Evolutionary conservation across 345 rosid genomes (phyloP).

Genomic region (Eucalyptus erythrocorys): DNA sequence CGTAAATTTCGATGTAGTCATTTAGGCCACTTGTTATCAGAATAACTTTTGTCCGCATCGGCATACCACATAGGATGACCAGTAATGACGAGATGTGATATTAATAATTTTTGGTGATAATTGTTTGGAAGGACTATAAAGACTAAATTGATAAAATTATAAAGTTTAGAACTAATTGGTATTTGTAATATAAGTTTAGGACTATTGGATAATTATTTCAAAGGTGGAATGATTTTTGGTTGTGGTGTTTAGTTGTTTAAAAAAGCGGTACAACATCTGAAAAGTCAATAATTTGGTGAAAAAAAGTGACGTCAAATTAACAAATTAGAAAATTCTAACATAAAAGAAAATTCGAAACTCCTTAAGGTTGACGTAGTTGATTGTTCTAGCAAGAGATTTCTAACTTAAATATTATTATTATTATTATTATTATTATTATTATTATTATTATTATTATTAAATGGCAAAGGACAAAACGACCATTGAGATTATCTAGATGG

Average conservation of each 20-base stretch:
- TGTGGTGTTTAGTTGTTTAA: background rate
- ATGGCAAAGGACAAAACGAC: background rate
- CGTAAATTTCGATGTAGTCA: background rate
- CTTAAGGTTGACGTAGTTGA: background rate
- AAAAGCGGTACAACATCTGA: background rate
- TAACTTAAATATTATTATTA: background rate
- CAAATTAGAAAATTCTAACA: background rate
- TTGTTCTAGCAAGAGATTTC: background rate
- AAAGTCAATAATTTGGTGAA: background rate
- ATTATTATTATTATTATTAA: no score
- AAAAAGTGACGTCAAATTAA: background rate
- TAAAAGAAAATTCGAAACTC: background rate
- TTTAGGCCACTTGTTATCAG: accelerated
- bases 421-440: no score
- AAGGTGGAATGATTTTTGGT: background rate
- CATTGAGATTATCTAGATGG: background rate
- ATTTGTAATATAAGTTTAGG: background rate
- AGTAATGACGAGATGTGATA: accelerated
- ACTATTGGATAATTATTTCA: background rate
- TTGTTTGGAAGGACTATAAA: background rate
- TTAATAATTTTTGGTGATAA: accelerated
- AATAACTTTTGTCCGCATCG: background rate
- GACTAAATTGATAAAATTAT: background rate
- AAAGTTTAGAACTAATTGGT: background rate
- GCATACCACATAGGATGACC: accelerated